phyloP scores from a whole-genome alignment of 2,329 filamentous ascomycete species.

The Fusarium subglutinans region DNA sequence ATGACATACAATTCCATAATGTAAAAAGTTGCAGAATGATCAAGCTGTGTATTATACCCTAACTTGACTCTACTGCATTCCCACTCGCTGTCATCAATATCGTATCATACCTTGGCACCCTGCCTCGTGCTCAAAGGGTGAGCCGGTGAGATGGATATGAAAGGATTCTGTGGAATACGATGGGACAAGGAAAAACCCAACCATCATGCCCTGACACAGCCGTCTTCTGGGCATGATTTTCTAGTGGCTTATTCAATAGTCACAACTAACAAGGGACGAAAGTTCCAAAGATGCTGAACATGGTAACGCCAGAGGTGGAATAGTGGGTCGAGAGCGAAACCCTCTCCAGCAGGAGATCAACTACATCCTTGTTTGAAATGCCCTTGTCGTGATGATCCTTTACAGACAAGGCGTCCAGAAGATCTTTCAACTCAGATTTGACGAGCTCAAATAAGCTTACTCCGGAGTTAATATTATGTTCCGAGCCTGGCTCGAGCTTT shows the following conservation, averaged over 20 bases:
- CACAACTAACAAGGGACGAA: neutral
- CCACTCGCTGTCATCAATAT: neutral
- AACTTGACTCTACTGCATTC: neutral
- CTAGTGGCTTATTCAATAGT: neutral
- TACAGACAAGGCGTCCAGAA: neutral
- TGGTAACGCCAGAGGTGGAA: neutral
- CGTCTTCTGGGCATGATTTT: neutral
- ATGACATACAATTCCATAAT: neutral
- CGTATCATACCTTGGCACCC: neutral
- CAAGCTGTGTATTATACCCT: neutral
- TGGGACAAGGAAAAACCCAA: neutral
- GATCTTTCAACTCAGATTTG: neutral
- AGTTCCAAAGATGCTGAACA: neutral
- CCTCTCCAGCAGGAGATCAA: neutral
- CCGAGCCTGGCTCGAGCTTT: constrained; percentile 1
- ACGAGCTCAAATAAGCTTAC: neutral
- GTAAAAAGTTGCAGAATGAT: neutral
- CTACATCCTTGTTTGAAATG: neutral
- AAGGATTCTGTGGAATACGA: constrained; percentile 4
- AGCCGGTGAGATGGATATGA: neutral
- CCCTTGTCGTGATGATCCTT: neutral
- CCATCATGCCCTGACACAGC: neutral
- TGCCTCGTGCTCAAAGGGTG: neutral
- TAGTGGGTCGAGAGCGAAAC: neutral
- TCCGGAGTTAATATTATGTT: neutral